These are phyloP conservation scores for Boletellus sp. DNA, from an alignment of 768 basidiomycete genomes.

Conservation along the genomic window DNA sequence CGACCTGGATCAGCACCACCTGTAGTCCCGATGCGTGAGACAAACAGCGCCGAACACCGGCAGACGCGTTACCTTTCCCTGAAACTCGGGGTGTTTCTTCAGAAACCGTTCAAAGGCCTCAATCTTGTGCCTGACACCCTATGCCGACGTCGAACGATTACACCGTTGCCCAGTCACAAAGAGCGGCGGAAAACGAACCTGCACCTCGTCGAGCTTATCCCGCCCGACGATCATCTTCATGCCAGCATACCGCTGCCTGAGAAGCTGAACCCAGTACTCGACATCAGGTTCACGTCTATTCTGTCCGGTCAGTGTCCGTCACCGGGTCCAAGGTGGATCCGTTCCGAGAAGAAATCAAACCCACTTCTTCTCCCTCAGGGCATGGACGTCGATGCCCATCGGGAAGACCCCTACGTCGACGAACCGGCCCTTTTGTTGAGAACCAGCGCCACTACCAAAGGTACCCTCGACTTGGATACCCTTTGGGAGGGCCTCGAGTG, in stretches of 20 bases:
- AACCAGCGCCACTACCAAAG: slow-evolving; percentile 1
- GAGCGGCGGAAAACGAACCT: slow-evolving; percentile 26
- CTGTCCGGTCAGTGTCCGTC: slow-evolving; percentile 7
- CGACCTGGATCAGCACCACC: slow-evolving; percentile 84
- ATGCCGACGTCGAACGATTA: neutral
- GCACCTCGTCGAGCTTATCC: slow-evolving; percentile 86
- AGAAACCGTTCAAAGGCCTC: slow-evolving; percentile 81
- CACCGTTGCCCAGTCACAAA: neutral
- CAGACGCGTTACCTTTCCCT: slow-evolving; percentile 52
- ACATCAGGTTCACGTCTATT: slow-evolving; percentile 71
- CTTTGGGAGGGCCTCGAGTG: slow-evolving; percentile 78
- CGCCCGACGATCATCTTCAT: slow-evolving; percentile 86
- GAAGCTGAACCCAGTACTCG: slow-evolving; percentile 71
- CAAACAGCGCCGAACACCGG: too few species aligned
- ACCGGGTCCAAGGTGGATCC: neutral
- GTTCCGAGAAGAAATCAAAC: slow-evolving; percentile 18
- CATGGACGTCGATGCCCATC: slow-evolving; percentile 81
- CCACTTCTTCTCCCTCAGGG: slow-evolving; percentile 63
- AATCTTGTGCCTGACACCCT: slow-evolving; percentile 80
- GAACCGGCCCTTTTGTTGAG: slow-evolving; percentile 46
- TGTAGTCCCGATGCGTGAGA: slow-evolving; percentile 18
- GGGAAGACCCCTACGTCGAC: slow-evolving; percentile 88
- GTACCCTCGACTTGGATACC: slow-evolving; percentile 61
- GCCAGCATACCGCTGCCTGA: slow-evolving; percentile 79
- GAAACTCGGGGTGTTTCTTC: slow-evolving; percentile 74